Evolutionary conservation across 345 rosid species (phyloP), one percentile per base, ranked within the genome.

Genomic region (Euphorbia tirucalli): DNA sequence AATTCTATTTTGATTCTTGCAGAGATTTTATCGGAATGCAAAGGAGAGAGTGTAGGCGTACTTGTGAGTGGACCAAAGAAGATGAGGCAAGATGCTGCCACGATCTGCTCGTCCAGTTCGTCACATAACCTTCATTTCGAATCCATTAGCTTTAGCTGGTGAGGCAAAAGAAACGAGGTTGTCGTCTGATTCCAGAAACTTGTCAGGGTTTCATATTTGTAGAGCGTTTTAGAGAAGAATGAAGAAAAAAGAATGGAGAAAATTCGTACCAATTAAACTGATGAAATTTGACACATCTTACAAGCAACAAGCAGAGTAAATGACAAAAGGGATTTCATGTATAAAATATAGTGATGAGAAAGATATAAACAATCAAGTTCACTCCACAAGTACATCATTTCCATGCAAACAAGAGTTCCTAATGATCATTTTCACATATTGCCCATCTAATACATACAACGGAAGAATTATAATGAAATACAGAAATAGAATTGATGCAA

Each of bases 71-170:
- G 77, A 3, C 77, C 81, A 5, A 69, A 30, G 65, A 35, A 16
- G 46, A 41, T 73, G 81, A 72, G 77, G 46, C 71, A 68, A 56
- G 65, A 69, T 44, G 77, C 64, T 24, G 81, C 81, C 1, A 3
- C 64, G 46, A 48, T 72, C 55, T 73, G 81, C 18, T 72, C 77
- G 1, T 68, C 81, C 18, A 44, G 41, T 14, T 55, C 44, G 11
- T 66, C 44, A 2, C 27, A 68, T 8, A 73, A 56, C 31, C 54
- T 72, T 6, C 77, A 73, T 48, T 77, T 77, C 25, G 77, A 77
- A 55, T 73, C 81, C 31, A 73, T 63, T 61, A 77, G 81, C 77
- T 77, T 77, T 31, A 68, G 46, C 70, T 77, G 74, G 81, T 72
- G 70, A 77, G 27, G 11, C 55, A n/a, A 16, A 25, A 46, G 15